Evolutionary conservation across 345 rosid species (phyloP), one percentile per base, ranked within the genome.

Genomic region (Hibiscus tridactylites): DNA sequence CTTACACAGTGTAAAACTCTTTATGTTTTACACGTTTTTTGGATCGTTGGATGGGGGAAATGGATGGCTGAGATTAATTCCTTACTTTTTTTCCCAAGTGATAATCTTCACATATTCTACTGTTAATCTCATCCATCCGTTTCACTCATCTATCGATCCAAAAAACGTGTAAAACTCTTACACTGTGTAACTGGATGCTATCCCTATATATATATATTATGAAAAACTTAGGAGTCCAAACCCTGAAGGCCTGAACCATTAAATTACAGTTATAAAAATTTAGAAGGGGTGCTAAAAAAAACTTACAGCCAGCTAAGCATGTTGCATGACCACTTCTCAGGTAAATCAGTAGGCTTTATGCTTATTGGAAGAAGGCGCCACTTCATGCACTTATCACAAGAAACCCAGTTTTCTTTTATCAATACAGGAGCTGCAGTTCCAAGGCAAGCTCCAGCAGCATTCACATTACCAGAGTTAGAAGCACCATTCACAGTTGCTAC

Each of bases 261-360:
- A 53, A 7, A 68, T 15, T 33, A 35, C 67, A 62, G 37, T 50
- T 17, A 49, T 3, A 53, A 69, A 53, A 69, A 52, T 26, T 69
- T 17, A 5, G 15, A 46, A 65, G 12, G 19, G 37, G 26, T 24
- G 71, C 60, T 62, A 65, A 66, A 72, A 72, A 73, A 73, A 72
- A 90, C 99, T 92, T 87, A 95, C 99, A 95, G 90, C 98, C 99
- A 95, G 65, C 85, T 63, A 75, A 90, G 96, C 98, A 92, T 95
- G 84, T 86, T 79, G 81, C 99, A 95, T 71, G 85, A 65, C 99
- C 98, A 95, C 81, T 89, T 92, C 79, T 89, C 91, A 29, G 99
- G 94, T 79, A 92, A 85, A 73, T 83, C 82, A 21, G 85, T 60
- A 29, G 89, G 89, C 78, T 82, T 74, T 75, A 74, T 85, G 47